Base-by-base conservation (phyloP, 148 eudicot species). In the Rhododendron ovatum region DNA sequence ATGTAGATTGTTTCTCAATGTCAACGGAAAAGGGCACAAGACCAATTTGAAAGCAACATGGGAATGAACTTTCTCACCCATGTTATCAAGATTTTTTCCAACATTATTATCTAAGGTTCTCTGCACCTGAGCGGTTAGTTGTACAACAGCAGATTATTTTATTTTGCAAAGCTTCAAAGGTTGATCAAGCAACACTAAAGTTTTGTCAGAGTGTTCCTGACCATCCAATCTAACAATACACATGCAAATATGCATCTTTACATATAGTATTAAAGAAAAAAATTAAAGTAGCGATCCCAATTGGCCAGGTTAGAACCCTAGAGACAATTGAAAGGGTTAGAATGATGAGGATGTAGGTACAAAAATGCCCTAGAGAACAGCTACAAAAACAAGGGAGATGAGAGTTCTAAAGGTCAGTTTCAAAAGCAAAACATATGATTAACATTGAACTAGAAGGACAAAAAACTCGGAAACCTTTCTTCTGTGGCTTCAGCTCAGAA, bases 151-250 rank as follows among this genome's bases (percentile, higher is more conserved):
- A 39, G 26, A 24, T 20, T 77, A 77, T 43, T 45, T 9, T 22
- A 77, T 41, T 41, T 26, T 26, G 73, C 30, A 65, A 65, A n/a
- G 35, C 76, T 33, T 71, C 39, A 71, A 71, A 71, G 33, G 76
- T 71, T 71, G 76, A 71, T 71, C 20, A 26, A 8, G 15, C 11
- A 35, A 71, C 75, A 11, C 17, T 5, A 71, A 30, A 71, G 35
- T 47, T 78, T 26, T 45, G 33, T 78, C 35, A 26, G 8, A 12
- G 4, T 13, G 33, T n/a, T 78, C 35, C 57, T 47, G 82, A 47
- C 82, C 82, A 47, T 78, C 57, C 82, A 48, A 45, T 50, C 82
- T 78, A 47, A 28, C 2, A 78, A 78, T 24, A 78, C n/a, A 75
- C 5, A 75, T 8, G 33, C 76, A 74, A 1, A 73, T 30, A 71